Evolutionary conservation across 352 stramenopile genomes (phyloP), one percentile per base, ranked within the genome.

Genomic region (Globisporangium abappressorium): DNA sequence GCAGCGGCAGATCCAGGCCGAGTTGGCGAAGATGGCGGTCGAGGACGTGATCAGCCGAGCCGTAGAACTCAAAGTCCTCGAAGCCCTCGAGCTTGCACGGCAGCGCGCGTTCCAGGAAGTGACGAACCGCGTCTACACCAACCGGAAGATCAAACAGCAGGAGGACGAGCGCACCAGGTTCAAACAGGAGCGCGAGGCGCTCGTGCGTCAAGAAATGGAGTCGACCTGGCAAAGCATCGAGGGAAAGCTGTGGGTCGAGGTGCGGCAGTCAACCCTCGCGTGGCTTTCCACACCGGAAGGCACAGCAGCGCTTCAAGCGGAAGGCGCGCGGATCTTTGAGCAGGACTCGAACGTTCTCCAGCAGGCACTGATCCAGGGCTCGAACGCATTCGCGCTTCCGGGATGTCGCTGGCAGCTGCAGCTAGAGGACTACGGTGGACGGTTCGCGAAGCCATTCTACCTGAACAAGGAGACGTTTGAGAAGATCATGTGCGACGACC

Each of bases 381-480:
- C 81, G 1, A 57, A 73, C 3, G 60, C 65, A 55, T 77, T 71
- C 41, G 62, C 28, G 3, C 57, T 78, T 3, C 71, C 69, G 6
- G 79, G 80, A 0, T 93, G 85, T 66, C 70, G 61, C 4, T 93
- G 83, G 82, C 80, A 91, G 36, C 64, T 90, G 28, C 75, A 78
- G 1, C 69, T 93, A 3, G 81, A 89, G 20, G 80, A 80, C 36
- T 84, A 84, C 36, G 79, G 83, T 12, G 68, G 72, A 5, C 74
- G 78, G 14, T 76, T 81, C n/a, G 77, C 85, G 34, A 91, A 93
- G 53, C 73, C 82, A 0, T 90, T 85, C 61, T 93, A 87, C 53
- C 69, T 90, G 14, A 87, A 93, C 69, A 73, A 60, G 0, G 72
- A 87, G 62, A 89, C 80, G 2, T 82, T 85, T 11, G 74, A 91